phyloP scores from a whole-genome alignment of 176 grass and related monocot species.

The Otatea glauca region DNA sequence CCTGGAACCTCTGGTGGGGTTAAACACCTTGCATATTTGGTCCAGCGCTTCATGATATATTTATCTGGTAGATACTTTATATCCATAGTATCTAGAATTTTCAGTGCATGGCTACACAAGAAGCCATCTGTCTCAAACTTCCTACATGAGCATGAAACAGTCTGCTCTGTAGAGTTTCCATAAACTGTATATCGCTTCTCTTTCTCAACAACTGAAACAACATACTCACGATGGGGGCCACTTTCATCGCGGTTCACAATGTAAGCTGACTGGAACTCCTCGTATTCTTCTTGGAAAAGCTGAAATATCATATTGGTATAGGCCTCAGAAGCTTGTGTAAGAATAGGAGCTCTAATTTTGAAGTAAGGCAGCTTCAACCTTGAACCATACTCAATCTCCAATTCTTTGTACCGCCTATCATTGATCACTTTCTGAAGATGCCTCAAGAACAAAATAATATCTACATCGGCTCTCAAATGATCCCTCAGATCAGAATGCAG shows the following conservation, averaged over 20 bases:
- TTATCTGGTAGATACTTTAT: slow-evolving; percentile 58
- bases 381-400: slow-evolving; percentile 55
- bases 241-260: slow-evolving; percentile 61
- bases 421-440: slow-evolving; percentile 49
- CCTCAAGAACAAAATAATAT: slow-evolving; percentile 46
- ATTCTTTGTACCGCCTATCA: slow-evolving; percentile 54
- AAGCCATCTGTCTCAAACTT: slow-evolving; percentile 65
- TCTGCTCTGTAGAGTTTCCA: slow-evolving; percentile 61
- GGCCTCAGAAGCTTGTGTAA: slow-evolving; percentile 49
- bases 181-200: slow-evolving; percentile 55
- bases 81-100: slow-evolving; percentile 67
- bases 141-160: slow-evolving; percentile 53
- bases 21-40: slow-evolving; percentile 52
- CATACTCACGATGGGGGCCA: slow-evolving; percentile 46
- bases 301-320: slow-evolving; percentile 67
- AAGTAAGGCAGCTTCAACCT: slow-evolving; percentile 60
- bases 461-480: slow-evolving; percentile 50
- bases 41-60: slow-evolving; percentile 67
- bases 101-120: slow-evolving; percentile 61
- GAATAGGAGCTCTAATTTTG: slow-evolving; percentile 67
- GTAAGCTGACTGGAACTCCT: slow-evolving; percentile 68
- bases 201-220: slow-evolving; percentile 57
- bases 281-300: slow-evolving; percentile 64
- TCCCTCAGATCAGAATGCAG: slow-evolving; percentile 49
- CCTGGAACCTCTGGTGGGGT: slow-evolving; percentile 21